phyloP scores from a whole-genome alignment of 352 stramenopile genomes.

The Phytophthora parvispora region DNA sequence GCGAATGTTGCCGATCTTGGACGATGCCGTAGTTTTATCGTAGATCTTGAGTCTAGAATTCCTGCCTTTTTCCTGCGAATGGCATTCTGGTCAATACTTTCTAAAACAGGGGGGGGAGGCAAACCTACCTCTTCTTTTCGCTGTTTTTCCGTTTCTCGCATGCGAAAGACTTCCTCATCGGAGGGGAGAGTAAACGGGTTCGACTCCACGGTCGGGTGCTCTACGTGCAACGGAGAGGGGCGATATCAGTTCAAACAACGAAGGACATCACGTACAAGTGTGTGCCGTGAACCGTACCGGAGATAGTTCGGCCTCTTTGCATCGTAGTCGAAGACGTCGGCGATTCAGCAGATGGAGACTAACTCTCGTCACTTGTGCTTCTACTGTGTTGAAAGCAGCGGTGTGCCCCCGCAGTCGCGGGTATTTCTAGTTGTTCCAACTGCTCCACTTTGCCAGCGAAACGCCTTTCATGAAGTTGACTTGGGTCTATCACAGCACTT shows the following conservation, averaged over 20 bases:
- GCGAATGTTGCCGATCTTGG: conserved; percentile 85
- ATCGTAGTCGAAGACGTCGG: conserved; percentile 8
- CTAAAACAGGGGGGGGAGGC: no score
- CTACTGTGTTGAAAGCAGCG: no score
- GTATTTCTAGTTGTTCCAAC: conserved; percentile 20
- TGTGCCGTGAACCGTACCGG: conserved; percentile 7
- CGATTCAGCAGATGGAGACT: no score
- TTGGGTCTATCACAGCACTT: neutral
- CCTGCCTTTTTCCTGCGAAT: conserved; percentile 59
- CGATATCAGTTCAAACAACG: neutral
- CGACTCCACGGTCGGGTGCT: conserved; percentile 53
- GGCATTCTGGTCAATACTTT: neutral
- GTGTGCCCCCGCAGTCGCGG: neutral
- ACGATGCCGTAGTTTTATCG: conserved; percentile 89
- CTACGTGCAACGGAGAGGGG: conserved; percentile 14
- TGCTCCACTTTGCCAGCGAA: conserved; percentile 11
- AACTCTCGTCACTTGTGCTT: no score
- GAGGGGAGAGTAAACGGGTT: conserved; percentile 95
- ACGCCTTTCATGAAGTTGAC: conserved; percentile 8
- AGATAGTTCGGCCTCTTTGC: conserved; percentile 32
- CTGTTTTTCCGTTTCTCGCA: conserved; percentile 93
- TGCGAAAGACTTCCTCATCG: conserved; percentile 96
- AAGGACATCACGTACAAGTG: neutral
- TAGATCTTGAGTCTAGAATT: conserved; percentile 88
- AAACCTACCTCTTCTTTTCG: conserved; percentile 75